A percentile compares a stretch with the other conserved stretches of the same genome.
Conservation (phyloP, 331 rosid species). For the Malus hybrid region DNA sequence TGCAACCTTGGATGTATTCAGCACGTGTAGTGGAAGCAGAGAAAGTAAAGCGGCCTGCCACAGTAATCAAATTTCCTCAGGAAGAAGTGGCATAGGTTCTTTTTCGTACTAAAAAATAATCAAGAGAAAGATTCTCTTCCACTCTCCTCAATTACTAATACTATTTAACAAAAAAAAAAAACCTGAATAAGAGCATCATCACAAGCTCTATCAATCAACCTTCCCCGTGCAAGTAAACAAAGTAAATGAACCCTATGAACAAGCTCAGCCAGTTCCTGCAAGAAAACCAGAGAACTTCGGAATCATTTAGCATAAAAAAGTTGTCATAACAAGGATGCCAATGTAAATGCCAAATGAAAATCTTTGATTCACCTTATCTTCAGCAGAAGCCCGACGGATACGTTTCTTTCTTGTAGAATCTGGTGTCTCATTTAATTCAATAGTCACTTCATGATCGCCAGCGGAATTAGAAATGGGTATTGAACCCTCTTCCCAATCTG, state of each 20-base stretch:
- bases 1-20: conserved; percentile 41
- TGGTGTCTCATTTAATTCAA: conserved; percentile 57
- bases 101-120: background rate
- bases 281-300: background rate
- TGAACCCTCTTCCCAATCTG: conserved; percentile 88
- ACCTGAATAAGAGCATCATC: conserved; percentile 89
- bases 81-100: background rate
- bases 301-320: conserved; percentile 2
- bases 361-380: conserved; percentile 57
- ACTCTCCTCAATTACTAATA: background rate
- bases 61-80: conserved; percentile 23
- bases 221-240: conserved; percentile 92
- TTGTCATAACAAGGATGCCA: conserved; percentile 22
- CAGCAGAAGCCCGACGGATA: conserved; percentile 60
- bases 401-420: conserved; percentile 43
- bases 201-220: conserved; percentile 71
- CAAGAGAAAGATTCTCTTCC: background rate
- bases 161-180: conserved; percentile 7
- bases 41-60: conserved; percentile 88
- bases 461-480: conserved; percentile 20
- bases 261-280: conserved; percentile 74
- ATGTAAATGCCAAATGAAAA: conserved; percentile 10
- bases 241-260: conserved; percentile 89
- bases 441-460: conserved; percentile 42
- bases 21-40: conserved; percentile 64